phyloP scores from a whole-genome alignment of 352 stramenopile genomes.

The Phytophthora citricola region DNA sequence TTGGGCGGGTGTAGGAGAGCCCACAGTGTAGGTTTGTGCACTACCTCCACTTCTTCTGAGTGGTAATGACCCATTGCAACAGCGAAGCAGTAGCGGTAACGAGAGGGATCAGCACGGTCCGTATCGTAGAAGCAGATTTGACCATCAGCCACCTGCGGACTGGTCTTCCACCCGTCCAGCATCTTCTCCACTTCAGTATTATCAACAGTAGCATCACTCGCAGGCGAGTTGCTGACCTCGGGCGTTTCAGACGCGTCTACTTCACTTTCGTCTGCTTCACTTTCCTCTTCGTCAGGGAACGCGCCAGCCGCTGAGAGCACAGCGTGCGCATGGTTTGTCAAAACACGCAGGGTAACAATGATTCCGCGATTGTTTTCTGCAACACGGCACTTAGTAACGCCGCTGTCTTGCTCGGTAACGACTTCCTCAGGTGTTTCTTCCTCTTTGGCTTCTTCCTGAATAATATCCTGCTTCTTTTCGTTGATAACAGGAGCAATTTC shows the following conservation, averaged over 20 bases:
- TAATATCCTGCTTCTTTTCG: conserved; percentile 3
- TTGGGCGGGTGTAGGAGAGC: conserved; percentile 41
- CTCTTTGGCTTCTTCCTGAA: conserved; percentile 8
- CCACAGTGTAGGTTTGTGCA: conserved; percentile 48
- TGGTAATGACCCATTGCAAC: conserved; percentile 68
- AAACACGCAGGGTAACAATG: conserved; percentile 38
- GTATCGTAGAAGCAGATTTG: conserved; percentile 76
- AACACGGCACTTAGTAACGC: conserved; percentile 35
- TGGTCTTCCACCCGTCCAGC: conserved; percentile 28
- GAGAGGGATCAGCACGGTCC: conserved; percentile 57
- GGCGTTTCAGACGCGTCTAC: conserved; percentile 10
- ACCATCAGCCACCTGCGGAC: conserved; percentile 66
- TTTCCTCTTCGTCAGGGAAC: conserved; percentile 17
- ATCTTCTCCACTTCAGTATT: conserved; percentile 11
- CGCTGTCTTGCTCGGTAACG: conserved; percentile 20
- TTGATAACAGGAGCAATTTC: conserved; percentile 9
- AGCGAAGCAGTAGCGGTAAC: conserved; percentile 70
- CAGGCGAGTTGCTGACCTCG: conserved; percentile 3
- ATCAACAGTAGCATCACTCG: conserved; percentile 6
- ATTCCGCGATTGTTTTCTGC: conserved; percentile 40
- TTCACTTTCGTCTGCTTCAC: conserved; percentile 1
- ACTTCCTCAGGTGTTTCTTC: conserved; percentile 13
- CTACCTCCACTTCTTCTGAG: conserved; percentile 48
- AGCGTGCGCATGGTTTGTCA: conserved; percentile 31
- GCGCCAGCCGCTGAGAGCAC: conserved; percentile 18